phyloP scores from a whole-genome alignment of 1,139 yeast genomes.

The Insectozyma bohioensis region DNA sequence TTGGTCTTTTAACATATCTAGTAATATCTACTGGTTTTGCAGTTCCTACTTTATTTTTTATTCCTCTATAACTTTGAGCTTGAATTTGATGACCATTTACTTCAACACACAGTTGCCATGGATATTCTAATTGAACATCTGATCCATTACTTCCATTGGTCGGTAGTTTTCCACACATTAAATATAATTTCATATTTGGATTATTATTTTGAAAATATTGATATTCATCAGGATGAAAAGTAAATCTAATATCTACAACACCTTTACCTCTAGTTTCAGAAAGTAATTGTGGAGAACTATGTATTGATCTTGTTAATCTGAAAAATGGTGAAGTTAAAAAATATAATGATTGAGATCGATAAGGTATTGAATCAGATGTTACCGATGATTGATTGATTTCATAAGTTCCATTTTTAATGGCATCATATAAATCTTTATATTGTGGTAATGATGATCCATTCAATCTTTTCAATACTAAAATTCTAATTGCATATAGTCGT shows the following conservation, averaged over 20 bases:
- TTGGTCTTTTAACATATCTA: constrained; percentile 28
- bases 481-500: constrained; percentile 28
- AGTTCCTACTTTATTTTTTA: constrained; percentile 62
- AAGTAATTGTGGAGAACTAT: constrained; percentile 40
- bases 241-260: constrained; percentile 36
- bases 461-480: constrained; percentile 20
- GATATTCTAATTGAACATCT: constrained; percentile 52
- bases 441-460: constrained; percentile 38
- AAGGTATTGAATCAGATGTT: constrained; percentile 19
- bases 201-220: constrained; percentile 17
- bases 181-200: constrained; percentile 32
- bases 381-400: background rate
- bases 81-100: constrained; percentile 44
- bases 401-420: constrained; percentile 21
- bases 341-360: constrained; percentile 36
- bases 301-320: constrained; percentile 40
- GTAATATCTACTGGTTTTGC: constrained; percentile 69
- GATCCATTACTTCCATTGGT: constrained; percentile 11
- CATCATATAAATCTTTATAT: constrained; percentile 28
- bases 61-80: constrained; percentile 55
- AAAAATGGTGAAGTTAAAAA: constrained; percentile 57
- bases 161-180: constrained; percentile 46
- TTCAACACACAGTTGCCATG: constrained; percentile 55
- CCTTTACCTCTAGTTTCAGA: constrained; percentile 37
- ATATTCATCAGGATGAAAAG: constrained; percentile 38